Evolutionary conservation across 768 basidiomycete genomes (phyloP).

Genomic region (Lanmaoa rubissima): DNA sequence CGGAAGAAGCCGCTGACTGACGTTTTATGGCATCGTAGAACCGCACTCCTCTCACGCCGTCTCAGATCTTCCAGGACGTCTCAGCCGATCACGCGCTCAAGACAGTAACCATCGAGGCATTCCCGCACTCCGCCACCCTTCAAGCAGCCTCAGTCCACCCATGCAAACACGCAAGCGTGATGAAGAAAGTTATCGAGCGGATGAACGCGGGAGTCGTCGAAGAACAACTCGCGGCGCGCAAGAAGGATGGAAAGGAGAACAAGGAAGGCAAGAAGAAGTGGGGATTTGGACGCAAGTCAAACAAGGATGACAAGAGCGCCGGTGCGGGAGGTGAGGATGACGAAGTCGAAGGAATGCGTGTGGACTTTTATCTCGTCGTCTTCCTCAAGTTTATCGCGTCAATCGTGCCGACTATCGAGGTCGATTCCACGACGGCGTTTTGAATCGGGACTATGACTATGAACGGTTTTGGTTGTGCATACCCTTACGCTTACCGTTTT

Average conservation of each 20-base stretch:
- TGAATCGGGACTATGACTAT: constrained; percentile 26
- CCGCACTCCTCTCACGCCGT: constrained; percentile 79
- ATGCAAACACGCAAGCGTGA: constrained; percentile 97
- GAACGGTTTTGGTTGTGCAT: constrained; percentile 8
- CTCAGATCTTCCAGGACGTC: constrained; percentile 96
- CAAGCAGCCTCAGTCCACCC: constrained; percentile 95
- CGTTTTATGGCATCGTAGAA: constrained; percentile 48
- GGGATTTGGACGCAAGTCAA: constrained; percentile 71
- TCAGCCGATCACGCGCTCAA: constrained; percentile 97
- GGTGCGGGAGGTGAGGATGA: constrained; percentile 34
- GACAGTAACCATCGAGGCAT: constrained; percentile 97
- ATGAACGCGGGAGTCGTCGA: constrained; percentile 91
- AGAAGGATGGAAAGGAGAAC: constrained; percentile 42
- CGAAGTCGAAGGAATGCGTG: constrained; percentile 88
- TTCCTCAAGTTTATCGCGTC: constrained; percentile 99
- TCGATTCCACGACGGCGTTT: constrained; percentile 85
- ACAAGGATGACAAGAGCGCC: constrained; percentile 49
- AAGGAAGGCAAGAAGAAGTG: constrained; percentile 80
- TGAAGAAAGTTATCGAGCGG: constrained; percentile 99
- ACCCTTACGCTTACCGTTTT: constrained; percentile 7
- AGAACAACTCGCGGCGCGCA: constrained; percentile 72
- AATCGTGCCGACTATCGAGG: constrained; percentile 98
- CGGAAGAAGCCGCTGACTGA: constrained; percentile 1
- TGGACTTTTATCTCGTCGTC: constrained; percentile 96
- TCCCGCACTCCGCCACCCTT: constrained; percentile 87